Evolutionary conservation across 768 basidiomycete species (phyloP).

Genomic region (Lentinus brumalis): DNA sequence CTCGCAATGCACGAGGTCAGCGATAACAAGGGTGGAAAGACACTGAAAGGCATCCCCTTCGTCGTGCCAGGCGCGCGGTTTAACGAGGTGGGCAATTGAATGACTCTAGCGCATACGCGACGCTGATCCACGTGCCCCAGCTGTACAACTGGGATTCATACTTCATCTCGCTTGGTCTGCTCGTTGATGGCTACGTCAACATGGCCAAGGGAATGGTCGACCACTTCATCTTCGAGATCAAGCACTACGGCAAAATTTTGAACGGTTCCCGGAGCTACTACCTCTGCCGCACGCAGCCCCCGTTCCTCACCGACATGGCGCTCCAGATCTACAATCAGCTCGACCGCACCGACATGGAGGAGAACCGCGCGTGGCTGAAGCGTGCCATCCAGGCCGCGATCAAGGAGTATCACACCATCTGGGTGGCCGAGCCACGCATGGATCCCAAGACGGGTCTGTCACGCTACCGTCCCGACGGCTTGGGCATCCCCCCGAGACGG

Average conservation of each 20-base stretch:
- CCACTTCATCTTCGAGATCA: slow-evolving; percentile 99
- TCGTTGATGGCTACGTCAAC: slow-evolving; percentile 90
- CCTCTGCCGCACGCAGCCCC: slow-evolving; percentile 93
- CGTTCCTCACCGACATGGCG: slow-evolving; percentile 98
- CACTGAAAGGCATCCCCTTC: slow-evolving; percentile 93
- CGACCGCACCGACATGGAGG: slow-evolving; percentile 77
- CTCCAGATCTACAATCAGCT: slow-evolving; percentile 97
- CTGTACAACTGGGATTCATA: slow-evolving; percentile 96
- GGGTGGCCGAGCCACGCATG: slow-evolving; percentile 93
- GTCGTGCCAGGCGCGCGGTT: slow-evolving; percentile 95
- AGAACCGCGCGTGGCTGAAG: slow-evolving; percentile 90
- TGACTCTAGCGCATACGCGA: background rate
- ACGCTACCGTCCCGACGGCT: slow-evolving; percentile 88
- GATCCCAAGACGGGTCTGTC: slow-evolving; percentile 95
- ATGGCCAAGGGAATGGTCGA: slow-evolving; percentile 99
- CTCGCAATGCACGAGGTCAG: slow-evolving; percentile 93
- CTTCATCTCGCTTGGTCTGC: slow-evolving; percentile 90
- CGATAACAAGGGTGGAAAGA: slow-evolving; percentile 75
- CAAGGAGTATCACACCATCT: slow-evolving; percentile 98
- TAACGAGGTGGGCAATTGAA: slow-evolving; percentile 64
- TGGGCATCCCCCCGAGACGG: slow-evolving; percentile 99
- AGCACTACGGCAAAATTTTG: slow-evolving; percentile 94
- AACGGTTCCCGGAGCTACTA: slow-evolving; percentile 97
- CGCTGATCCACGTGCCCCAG: slow-evolving; percentile 38
- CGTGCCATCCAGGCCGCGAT: slow-evolving; percentile 96